These are phyloP conservation scores for Opeltia flavorubescens DNA, from an alignment of 495 filamentous ascomycete species.

Conservation along the genomic window DNA sequence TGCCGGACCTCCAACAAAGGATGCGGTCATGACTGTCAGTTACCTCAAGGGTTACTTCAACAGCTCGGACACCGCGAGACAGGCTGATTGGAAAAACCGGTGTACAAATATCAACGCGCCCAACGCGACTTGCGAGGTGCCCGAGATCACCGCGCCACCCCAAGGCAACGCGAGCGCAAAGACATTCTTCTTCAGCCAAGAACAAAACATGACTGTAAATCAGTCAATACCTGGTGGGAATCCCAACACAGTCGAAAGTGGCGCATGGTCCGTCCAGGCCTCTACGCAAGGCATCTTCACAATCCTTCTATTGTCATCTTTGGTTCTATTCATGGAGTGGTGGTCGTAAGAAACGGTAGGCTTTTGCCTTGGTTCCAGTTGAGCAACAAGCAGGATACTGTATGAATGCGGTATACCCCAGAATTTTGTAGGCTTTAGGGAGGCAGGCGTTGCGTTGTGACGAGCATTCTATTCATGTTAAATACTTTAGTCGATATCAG, in stretches of 20 bases:
- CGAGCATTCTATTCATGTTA: neutral
- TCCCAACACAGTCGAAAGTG: neutral
- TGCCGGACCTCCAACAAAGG: slow-evolving; percentile 45
- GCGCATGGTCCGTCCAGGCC: neutral
- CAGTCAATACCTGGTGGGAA: slow-evolving; percentile 32
- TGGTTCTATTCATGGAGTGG: slow-evolving; percentile 5
- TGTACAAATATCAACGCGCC: slow-evolving; percentile 29
- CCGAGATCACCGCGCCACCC: slow-evolving; percentile 32
- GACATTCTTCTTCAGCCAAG: slow-evolving; percentile 46
- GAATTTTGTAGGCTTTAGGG: neutral
- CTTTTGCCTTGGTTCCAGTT: neutral
- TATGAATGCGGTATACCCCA: neutral
- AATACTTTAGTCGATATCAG: neutral
- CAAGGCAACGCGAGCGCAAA: slow-evolving; percentile 23
- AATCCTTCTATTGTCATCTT: neutral
- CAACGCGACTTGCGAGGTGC: slow-evolving; percentile 42
- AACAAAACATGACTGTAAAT: slow-evolving; percentile 39
- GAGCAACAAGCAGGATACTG: neutral
- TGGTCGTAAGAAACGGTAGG: neutral
- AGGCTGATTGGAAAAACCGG: slow-evolving; percentile 29
- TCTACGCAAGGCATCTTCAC: slow-evolving; percentile 1
- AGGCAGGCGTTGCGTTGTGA: neutral
- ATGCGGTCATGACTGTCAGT: slow-evolving; percentile 43
- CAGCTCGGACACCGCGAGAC: slow-evolving; percentile 33
- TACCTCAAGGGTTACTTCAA: slow-evolving; percentile 74